These are phyloP conservation scores for sorghum (Sorghum bicolor) DNA, from an alignment of 176 grass and related monocot species.

Conservation along the genomic window DNA sequence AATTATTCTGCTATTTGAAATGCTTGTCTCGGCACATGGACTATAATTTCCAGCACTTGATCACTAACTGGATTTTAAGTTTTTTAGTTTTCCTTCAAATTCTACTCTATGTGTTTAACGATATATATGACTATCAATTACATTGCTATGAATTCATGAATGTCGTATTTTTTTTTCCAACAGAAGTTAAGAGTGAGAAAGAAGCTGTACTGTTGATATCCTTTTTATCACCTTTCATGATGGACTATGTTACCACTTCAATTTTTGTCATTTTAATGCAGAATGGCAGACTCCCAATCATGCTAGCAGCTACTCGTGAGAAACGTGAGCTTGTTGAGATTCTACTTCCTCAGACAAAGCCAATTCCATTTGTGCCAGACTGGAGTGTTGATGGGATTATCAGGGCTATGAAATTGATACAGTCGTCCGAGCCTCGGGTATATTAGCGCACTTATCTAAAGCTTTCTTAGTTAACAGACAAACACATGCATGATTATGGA, in stretches of 20 bases:
- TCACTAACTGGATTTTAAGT: not conserved
- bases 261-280: conserved; percentile 2
- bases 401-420: not conserved
- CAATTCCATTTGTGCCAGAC: conserved; percentile 21
- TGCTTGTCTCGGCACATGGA: not conserved
- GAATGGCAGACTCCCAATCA: conserved; percentile 26
- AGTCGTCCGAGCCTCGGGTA: not conserved
- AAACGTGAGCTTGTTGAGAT: conserved; percentile 43
- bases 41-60: not conserved
- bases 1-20: not conserved
- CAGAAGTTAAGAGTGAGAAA: not conserved
- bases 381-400: conserved; percentile 16
- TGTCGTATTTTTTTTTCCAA: not conserved
- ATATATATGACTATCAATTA: not conserved
- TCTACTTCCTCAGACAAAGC: conserved; percentile 34
- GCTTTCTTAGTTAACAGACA: not conserved
- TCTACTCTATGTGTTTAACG: not conserved
- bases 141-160: not conserved
- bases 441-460: not conserved
- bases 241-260: not conserved
- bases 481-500: not conserved
- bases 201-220: not conserved
- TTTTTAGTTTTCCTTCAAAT: not conserved
- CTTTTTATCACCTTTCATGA: not conserved
- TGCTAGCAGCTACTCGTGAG: conserved; percentile 9